Conservation (phyloP, 2,329 filamentous ascomycete genomes). For the Xylaria sp. region DNA sequence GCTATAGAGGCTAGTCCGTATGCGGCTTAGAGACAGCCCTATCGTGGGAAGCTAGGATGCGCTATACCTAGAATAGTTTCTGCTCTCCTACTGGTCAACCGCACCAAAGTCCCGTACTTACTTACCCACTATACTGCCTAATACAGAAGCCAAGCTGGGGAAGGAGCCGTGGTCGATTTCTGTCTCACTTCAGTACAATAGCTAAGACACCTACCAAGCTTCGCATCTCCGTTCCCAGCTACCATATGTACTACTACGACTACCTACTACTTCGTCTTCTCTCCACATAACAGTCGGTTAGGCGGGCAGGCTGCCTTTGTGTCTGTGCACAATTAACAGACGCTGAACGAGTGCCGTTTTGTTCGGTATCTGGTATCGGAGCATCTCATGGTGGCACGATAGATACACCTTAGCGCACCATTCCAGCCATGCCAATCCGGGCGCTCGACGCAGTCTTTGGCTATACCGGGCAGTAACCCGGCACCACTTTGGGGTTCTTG, state of each 20-base stretch:
- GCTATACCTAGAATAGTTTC: slow-evolving; percentile 29
- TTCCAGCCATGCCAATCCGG: neutral
- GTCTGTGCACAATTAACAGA: neutral
- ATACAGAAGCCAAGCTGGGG: neutral
- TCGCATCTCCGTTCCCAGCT: no score
- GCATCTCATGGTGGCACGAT: neutral
- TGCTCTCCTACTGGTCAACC: slow-evolving; percentile 33
- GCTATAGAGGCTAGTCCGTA: neutral
- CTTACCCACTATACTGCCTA: neutral
- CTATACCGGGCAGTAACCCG: no score
- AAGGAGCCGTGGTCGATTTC: neutral
- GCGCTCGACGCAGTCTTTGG: neutral
- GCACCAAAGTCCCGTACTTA: neutral
- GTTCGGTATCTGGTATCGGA: neutral
- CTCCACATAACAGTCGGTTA: no score
- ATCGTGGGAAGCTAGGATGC: no score
- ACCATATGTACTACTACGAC: no score
- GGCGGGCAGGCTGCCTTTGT: no score
- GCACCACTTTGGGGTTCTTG: slow-evolving; percentile 6
- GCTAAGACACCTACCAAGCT: no score
- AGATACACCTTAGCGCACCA: neutral
- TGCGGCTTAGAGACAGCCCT: neutral
- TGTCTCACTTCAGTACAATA: no score
- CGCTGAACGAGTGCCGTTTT: neutral
- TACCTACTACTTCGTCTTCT: no score